A percentile compares a stretch with the other conserved stretches of the same genome.
These are phyloP conservation scores for Strobilomyces confusus DNA, from an alignment of 768 basidiomycete genomes.

Conservation along the genomic window DNA sequence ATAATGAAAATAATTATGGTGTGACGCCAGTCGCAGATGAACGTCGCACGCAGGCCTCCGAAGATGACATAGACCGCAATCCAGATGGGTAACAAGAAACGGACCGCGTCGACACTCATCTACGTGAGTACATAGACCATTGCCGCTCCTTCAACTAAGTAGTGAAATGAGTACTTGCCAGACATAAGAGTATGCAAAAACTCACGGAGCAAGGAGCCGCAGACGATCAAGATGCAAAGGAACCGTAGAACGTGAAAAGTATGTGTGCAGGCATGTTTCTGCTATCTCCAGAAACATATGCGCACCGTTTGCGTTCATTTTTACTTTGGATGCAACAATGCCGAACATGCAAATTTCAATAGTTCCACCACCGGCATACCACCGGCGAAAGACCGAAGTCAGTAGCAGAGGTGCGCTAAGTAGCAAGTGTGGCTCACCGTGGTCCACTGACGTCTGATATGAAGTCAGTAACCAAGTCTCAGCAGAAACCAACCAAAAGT, in stretches of 20 bases:
- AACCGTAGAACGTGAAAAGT: conserved; percentile 50
- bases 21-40: conserved; percentile 43
- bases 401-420: background rate
- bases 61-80: conserved; percentile 41
- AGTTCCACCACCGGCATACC: conserved; percentile 45
- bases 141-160: conserved; percentile 41
- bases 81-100: conserved; percentile 43
- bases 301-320: conserved; percentile 55
- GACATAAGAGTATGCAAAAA: background rate
- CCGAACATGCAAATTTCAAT: conserved; percentile 40
- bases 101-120: conserved; percentile 42
- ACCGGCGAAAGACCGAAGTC: background rate
- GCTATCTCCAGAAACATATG: conserved; percentile 57
- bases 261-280: conserved; percentile 42
- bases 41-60: conserved; percentile 43
- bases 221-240: conserved; percentile 50
- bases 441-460: conserved; percentile 12
- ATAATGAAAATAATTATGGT: conserved; percentile 43
- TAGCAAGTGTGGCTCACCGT: background rate
- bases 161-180: background rate
- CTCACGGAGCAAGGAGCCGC: conserved; percentile 47
- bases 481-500: conserved; percentile 33
- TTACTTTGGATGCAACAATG: conserved; percentile 36
- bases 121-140: conserved; percentile 44
- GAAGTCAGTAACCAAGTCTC: background rate